Evolutionary conservation across 2,329 filamentous ascomycete genomes (phyloP), one percentile per base, ranked within the genome.

Genomic region (Colletotrichum salicis): DNA sequence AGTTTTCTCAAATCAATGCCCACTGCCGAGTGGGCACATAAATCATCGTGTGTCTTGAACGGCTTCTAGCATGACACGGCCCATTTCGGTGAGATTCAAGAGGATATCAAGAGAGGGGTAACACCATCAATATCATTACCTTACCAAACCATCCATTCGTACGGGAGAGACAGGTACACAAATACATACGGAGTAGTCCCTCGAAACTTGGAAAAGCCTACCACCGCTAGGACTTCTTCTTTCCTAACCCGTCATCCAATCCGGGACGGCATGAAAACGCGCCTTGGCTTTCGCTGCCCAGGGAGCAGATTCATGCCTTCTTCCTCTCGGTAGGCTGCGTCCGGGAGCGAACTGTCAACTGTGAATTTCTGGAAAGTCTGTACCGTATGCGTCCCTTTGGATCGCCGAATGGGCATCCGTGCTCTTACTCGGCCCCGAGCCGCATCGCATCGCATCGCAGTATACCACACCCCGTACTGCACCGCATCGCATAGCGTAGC

Each of bases 321-420:
- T 22, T 31, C 13, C 19, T 33, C 55, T 24, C 22, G 22, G 45
- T 22, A 27, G 22, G n/a, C 11, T 22, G 45, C 37, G 37, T 41
- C 37, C 37, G 37, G 19, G 37, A 41, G 37, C 37, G 37, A 41
- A 41, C 37, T 19, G 37, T 41, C 37, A 41, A 41, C 13, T 19
- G 37, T 19, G 37, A 41, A 13, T 41, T 19, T 41, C 15, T 41
- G 15, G 37, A 19, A 41, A 41, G 37, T 41, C 37, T 64, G 31
- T 22, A 11, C 24, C 27, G 60, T 45, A n/a, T 3, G 37, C 37
- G 63, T 59, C 12, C 7, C n/a, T 24, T 33, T 19, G 37, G 37
- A 41, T 33, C 27, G 59, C n/a, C 59, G 41, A 59, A 66, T 66
- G 52, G 63, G 55, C 13, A 59, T 33, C 24, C 19, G 37, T 52